Conservation (phyloP, 2,329 filamentous ascomycete genomes). For the Verruconis gallopava region DNA sequence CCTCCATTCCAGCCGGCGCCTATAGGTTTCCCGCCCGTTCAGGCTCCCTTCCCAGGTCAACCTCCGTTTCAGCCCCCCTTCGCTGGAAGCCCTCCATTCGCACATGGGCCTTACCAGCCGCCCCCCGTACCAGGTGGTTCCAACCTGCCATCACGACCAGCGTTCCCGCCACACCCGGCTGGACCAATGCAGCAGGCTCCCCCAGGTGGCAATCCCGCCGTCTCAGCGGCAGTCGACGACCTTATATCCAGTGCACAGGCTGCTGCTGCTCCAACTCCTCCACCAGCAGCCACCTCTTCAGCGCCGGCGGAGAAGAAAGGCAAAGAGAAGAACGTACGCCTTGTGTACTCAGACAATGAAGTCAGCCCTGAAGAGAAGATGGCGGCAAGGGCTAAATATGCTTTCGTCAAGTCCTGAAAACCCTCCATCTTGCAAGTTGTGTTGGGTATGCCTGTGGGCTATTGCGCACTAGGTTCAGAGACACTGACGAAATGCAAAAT, state of each 20-base stretch:
- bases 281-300: conserved; percentile 12
- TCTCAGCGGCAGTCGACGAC: conserved; percentile 12
- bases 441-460: too few relatives aligned
- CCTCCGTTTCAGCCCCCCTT: conserved; percentile 6
- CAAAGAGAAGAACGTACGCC: conserved; percentile 48
- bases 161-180: conserved; percentile 41
- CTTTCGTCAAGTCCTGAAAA: conserved; percentile 29
- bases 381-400: conserved; percentile 65
- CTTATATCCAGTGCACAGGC: conserved; percentile 1
- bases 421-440: too few relatives aligned
- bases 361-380: conserved; percentile 82
- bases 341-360: conserved; percentile 72
- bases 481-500: too few relatives aligned
- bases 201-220: conserved; percentile 20
- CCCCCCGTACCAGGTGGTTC: conserved; percentile 35
- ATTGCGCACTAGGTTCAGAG: too few relatives aligned
- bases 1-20: conserved; percentile 4
- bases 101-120: neutral
- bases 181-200: conserved; percentile 42
- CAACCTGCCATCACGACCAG: conserved; percentile 47
- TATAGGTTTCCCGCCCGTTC: conserved; percentile 17
- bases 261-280: neutral
- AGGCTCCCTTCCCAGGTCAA: conserved; percentile 5
- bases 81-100: too few relatives aligned
- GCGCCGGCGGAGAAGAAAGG: conserved; percentile 49